phyloP scores from a whole-genome alignment of 305 asterid species.

The Ruellia speciosa region DNA sequence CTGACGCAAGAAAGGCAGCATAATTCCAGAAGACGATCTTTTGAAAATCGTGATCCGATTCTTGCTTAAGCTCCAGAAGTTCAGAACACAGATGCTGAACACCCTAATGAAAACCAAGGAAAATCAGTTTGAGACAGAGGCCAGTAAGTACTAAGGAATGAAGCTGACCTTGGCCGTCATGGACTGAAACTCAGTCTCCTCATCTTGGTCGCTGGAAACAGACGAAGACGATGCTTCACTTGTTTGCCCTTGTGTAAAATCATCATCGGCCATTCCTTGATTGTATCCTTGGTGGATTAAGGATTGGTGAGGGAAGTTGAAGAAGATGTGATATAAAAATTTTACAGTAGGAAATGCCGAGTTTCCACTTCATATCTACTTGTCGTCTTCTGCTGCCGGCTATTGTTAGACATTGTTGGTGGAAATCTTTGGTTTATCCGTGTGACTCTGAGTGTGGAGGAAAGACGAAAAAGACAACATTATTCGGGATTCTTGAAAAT shows the following conservation, averaged over 20 bases:
- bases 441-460: background rate
- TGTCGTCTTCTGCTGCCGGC: conserved; percentile 33
- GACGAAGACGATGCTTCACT: conserved; percentile 41
- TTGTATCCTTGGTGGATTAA: conserved; percentile 29
- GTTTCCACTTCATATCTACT: no score
- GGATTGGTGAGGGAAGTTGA: conserved; percentile 6
- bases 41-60: conserved; percentile 69
- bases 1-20: conserved; percentile 56
- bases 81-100: conserved; percentile 72
- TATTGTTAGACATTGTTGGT: conserved; percentile 30
- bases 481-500: no score
- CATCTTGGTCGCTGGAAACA: conserved; percentile 31
- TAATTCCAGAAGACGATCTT: conserved; percentile 50
- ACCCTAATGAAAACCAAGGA: conserved; percentile 33
- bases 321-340: background rate
- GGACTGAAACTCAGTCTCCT: conserved; percentile 49
- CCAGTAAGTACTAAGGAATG: background rate
- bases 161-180: conserved; percentile 68
- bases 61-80: conserved; percentile 64
- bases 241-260: conserved; percentile 29
- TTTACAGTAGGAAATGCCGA: background rate
- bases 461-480: conserved; percentile 1
- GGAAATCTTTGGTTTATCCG: conserved; percentile 45
- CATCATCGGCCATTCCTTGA: conserved; percentile 29
- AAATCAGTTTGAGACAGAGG: background rate